Evolutionary conservation across 106 monocot species (phyloP).

Genomic region (Cymbidium sinense): DNA sequence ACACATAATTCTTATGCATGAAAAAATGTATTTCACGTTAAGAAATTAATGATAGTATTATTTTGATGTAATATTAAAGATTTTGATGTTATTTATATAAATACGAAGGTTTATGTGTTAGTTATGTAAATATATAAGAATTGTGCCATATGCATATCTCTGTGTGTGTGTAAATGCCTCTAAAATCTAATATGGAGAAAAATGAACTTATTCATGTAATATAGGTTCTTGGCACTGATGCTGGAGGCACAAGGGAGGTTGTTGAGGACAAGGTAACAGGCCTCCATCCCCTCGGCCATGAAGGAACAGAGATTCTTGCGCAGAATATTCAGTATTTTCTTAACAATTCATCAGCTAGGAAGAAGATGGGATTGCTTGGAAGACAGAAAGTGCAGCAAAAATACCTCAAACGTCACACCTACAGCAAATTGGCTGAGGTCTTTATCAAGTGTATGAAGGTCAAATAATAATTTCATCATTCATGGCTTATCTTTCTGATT

Average conservation of each 20-base stretch:
- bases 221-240: constrained; percentile 90
- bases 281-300: constrained; percentile 4
- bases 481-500: not conserved
- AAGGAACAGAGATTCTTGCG: constrained; percentile 15
- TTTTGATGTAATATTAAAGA: too few species aligned
- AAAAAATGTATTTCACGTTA: too few species aligned
- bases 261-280: constrained; percentile 6
- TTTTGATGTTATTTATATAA: too few species aligned
- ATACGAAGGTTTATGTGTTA: too few species aligned
- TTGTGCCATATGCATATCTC: too few species aligned
- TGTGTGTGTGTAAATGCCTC: too few species aligned
- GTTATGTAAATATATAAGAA: too few species aligned
- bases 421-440: constrained; percentile 50
- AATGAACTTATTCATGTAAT: too few species aligned
- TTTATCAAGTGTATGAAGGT: constrained; percentile 66
- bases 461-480: constrained; percentile 25
- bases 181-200: too few species aligned
- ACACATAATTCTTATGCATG: too few species aligned
- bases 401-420: constrained; percentile 76
- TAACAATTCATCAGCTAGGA: not conserved
- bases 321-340: constrained; percentile 8
- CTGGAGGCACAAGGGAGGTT: constrained; percentile 11
- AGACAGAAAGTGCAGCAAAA: constrained; percentile 42
- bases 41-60: too few species aligned
- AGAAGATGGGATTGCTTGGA: constrained; percentile 47